Base-by-base conservation (phyloP, 148 eudicot genomes). In the Amaranthus palmeri region DNA sequence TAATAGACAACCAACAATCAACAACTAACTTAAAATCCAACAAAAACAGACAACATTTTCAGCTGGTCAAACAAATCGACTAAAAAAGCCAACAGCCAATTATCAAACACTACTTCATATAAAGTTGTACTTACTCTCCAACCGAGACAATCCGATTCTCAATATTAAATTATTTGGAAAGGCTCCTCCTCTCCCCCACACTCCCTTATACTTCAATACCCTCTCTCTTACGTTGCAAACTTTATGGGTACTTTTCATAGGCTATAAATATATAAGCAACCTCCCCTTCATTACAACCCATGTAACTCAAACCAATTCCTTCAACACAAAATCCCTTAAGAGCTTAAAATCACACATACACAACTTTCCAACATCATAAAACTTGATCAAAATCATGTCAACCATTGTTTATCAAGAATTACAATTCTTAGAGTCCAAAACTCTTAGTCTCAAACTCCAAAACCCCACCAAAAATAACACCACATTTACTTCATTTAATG, bases 251-350 rank as follows among this genome's bases (percentile, higher is more conserved):
- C 78, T 81, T 81, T 85, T 83, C 67, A 44, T 48, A 55, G 66
- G 69, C 96, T 90, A 90, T 80, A 90, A 84, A 87, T 83, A 76
- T 69, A 76, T 69, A 17, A 68, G 14, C 5, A 54, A 74, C 61
- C 71, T 50, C 66, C 81, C 70, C 82, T 82, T 78, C 61, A 44
- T 61, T 53, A 64, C 63, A 76, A 72, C 78, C 77, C 73, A 82
- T 78, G 72, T 56, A 46, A 55, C 55, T 51, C 8, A 42, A 45
- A 9, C 48, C 9, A 46, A 68, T 71, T 44, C 73, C 62, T 40
- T 67, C 25, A n/a, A 36, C 51, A 51, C 41, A 9, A 41, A 41
- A 10, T 36, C 14, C 17, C 44, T 62, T 25, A 25, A 25, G 36
- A 25, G 36, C 36, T 25, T 25, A 25, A 25, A 25, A 25, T 12